Percentiles rank a stretch among this genome's conserved stretches.
phyloP scores from a whole-genome alignment of 306 rosid genomes.

The Trifolium fragiferum region DNA sequence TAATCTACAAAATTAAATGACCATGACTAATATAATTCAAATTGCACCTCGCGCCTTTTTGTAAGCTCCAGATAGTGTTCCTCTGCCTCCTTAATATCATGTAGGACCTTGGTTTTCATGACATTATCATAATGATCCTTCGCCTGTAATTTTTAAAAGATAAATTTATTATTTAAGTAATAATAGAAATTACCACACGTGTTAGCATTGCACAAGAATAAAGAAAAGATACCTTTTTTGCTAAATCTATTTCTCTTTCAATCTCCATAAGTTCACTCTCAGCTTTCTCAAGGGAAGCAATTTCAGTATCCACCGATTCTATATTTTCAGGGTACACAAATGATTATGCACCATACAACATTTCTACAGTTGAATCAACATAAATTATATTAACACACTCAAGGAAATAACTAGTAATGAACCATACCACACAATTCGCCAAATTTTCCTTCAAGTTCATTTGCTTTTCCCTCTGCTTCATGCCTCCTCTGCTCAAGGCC shows the following conservation, averaged over 20 bases:
- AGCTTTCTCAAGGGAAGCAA: constrained; percentile 68
- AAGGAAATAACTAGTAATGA: constrained; percentile 31
- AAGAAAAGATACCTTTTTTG: constrained; percentile 56
- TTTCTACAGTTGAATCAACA: constrained; percentile 34
- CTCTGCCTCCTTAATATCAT: constrained; percentile 67
- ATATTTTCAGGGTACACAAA: constrained; percentile 37
- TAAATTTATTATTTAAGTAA: neutral
- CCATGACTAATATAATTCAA: constrained; percentile 25
- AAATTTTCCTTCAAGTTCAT: constrained; percentile 62
- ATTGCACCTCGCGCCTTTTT: constrained; percentile 61
- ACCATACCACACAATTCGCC: constrained; percentile 72
- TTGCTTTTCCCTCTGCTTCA: constrained; percentile 63
- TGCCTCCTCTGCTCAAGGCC: constrained; percentile 49
- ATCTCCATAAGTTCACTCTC: constrained; percentile 64
- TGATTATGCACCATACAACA: constrained; percentile 35
- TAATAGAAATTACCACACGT: constrained; percentile 18
- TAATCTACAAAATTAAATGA: constrained; percentile 33
- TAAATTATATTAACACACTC: constrained; percentile 16
- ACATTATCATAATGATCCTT: constrained; percentile 69
- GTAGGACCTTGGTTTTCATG: constrained; percentile 69
- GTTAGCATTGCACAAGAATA: constrained; percentile 28
- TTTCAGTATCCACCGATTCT: constrained; percentile 73
- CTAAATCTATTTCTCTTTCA: constrained; percentile 58
- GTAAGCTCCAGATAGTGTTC: constrained; percentile 51
- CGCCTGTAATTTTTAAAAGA: constrained; percentile 46